Evolutionary conservation across 345 rosid genomes (phyloP).

Genomic region (Sapria himalayana): DNA sequence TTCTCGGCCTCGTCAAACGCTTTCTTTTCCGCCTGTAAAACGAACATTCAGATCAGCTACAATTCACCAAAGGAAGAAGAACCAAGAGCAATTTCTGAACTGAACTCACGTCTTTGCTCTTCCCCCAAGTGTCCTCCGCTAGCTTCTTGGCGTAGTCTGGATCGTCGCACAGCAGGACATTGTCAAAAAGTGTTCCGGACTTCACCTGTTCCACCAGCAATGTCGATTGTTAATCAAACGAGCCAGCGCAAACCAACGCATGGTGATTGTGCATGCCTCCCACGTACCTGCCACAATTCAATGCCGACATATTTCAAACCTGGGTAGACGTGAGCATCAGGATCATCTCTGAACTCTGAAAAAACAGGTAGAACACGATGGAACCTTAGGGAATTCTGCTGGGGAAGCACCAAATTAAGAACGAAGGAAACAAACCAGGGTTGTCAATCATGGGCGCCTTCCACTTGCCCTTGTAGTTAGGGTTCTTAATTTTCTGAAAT

Average conservation of each 20-base stretch:
- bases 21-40: constrained; percentile 80
- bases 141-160: constrained; percentile 65
- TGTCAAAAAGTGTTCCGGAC: constrained; percentile 90
- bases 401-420: background rate
- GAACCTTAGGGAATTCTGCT: background rate
- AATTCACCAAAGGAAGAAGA: background rate
- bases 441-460: constrained; percentile 91
- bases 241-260: background rate
- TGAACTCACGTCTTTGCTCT: constrained; percentile 56
- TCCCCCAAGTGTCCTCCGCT: constrained; percentile 93
- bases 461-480: constrained; percentile 91
- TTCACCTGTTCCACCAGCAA: constrained; percentile 34
- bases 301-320: constrained; percentile 81
- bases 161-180: constrained; percentile 60
- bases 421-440: constrained; percentile 55
- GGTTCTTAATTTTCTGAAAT: constrained; percentile 97
- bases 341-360: constrained; percentile 88
- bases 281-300: constrained; percentile 99
- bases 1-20: constrained; percentile 87
- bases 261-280: background rate
- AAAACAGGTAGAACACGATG: constrained; percentile 4
- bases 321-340: constrained; percentile 75
- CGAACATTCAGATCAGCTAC: constrained; percentile 8
- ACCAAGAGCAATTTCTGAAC: constrained; percentile 1
- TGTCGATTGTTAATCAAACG: background rate